Evolutionary conservation across 331 rosid species (phyloP), one percentile per base, ranked within the genome.

Genomic region (Quercus phellos): DNA sequence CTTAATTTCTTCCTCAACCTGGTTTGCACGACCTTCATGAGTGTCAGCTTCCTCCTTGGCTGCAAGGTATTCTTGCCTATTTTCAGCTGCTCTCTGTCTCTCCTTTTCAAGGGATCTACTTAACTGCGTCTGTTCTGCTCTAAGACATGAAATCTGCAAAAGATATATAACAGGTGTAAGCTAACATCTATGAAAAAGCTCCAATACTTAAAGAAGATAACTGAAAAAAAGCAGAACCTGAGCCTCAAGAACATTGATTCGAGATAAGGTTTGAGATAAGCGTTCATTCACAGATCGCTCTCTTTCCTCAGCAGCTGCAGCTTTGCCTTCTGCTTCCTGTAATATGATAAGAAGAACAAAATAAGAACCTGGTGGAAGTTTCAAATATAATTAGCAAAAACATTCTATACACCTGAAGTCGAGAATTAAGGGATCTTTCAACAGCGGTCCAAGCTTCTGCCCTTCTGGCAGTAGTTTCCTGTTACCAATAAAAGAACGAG

Each of bases 41-140:
- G 99, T 93, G 82, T 95, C 96, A 76, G 99, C 98, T 83, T 93
- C 99, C 91, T 95, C 99, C 87, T 95, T 95, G 77, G 90, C 91
- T 51, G 92, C 96, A 80, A 91, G 98, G 88, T 89, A 93, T 77
- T 95, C 99, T 87, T 93, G 98, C 85, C 99, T 89, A 86, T 90
- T 95, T 87, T 95, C 99, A 87, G 99, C 94, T 38, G 99, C 99
- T 81, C 98, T 86, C 72, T 95, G 97, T 82, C 99, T 87, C 87
- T 95, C 99, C 90, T 95, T 95, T 79, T 95, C 99, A 68, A 93
- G 94, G 74, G 99, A 89, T 88, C 85, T 93, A 61, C 94, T 95
- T 87, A 95, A 74, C 68, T 95, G 99, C 30, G 90, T 86, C 77
- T 95, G 98, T 81, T 95, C 99, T 18, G 98, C 93, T 90, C 99